Evolutionary conservation across 2,329 filamentous ascomycete species (phyloP).

Genomic region (Thyridium curvatum): DNA sequence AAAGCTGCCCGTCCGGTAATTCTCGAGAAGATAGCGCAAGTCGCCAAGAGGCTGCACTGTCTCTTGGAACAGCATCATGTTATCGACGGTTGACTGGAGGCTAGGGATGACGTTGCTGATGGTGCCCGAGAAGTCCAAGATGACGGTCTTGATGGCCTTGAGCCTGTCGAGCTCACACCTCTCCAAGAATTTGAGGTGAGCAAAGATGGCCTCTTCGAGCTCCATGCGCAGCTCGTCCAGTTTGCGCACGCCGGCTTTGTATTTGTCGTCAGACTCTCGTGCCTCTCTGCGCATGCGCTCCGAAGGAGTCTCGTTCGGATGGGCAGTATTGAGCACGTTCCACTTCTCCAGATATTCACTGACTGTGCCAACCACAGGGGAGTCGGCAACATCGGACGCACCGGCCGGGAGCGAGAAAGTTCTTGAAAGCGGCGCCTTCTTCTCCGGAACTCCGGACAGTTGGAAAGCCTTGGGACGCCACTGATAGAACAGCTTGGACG

Average conservation of each 20-base stretch:
- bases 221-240: conserved; percentile 88
- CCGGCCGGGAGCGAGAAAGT: conserved; percentile 67
- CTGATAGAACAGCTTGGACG: conserved; percentile 94
- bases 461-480: conserved; percentile 93
- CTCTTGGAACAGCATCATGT: conserved; percentile 99
- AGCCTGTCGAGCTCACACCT: conserved; percentile 92
- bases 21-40: conserved; percentile 89
- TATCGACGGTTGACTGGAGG: conserved; percentile 90
- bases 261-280: conserved; percentile 84
- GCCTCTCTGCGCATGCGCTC: conserved; percentile 86
- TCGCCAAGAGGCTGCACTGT: conserved; percentile 92
- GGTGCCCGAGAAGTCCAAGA: conserved; percentile 94
- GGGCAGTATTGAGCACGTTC: conserved; percentile 84
- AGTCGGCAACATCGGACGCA: conserved; percentile 56
- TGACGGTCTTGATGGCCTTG: conserved; percentile 96
- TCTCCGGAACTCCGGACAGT: conserved; percentile 80
- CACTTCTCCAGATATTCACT: conserved; percentile 87
- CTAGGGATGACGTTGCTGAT: conserved; percentile 98
- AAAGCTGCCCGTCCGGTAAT: conserved; percentile 91
- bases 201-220: conserved; percentile 89
- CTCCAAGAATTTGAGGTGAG: conserved; percentile 93
- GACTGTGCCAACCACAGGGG: conserved; percentile 74
- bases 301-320: conserved; percentile 88
- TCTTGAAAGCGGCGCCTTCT: conserved; percentile 66
- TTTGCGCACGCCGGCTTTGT: conserved; percentile 79